Evolutionary conservation across 176 grass and related monocot species (phyloP), one percentile per base, ranked within the genome.

Genomic region (Oryza nivara): DNA sequence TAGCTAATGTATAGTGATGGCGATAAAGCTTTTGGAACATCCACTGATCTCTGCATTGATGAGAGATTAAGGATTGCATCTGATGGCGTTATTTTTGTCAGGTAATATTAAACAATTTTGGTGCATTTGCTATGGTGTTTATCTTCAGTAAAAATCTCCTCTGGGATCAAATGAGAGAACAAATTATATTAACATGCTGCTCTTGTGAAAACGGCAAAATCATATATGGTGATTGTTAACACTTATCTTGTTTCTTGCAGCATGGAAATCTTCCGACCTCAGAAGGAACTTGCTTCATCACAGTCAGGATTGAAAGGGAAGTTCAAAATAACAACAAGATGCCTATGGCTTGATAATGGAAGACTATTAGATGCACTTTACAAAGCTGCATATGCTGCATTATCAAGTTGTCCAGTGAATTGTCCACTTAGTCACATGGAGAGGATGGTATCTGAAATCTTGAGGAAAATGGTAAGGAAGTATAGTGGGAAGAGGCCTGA

Each of bases 1-100:
- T 88, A 99, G 96, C 89, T 96, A 15, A 99, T 99, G 96, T 99
- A 99, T 86, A 96, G 89, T 83, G 96, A 99, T 73, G 96, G 96
- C 4, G 88, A 89, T 78, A 99, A 99, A 88, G 96, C 96, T 75
- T 99, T 96, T 87, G 96, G 96, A 78, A 96, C 96, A 32, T 93
- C 93, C 68, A 73, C 91, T 73, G 93, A 99, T 82, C 96, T 99
- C 46, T 92, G 96, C 86, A 83, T 99, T 63, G 88, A 96, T 81
- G 91, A 99, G 81, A 96, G 96, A 78, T 82, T 94, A 74, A 92
- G 96, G 85, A 89, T 96, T 68, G 96, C 96, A 81, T 94, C 93
- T 36, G 93, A 95, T 81, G 96, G 93, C 67, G 96, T 99, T 86
- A 94, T 99, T 83, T 88, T 99, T 84, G 75, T 99, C 65, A 99